Percentiles rank a stretch among this genome's conserved stretches.
These are phyloP conservation scores for Angomonas deanei DNA, from an alignment of 208 protist species.

Conservation along the genomic window DNA sequence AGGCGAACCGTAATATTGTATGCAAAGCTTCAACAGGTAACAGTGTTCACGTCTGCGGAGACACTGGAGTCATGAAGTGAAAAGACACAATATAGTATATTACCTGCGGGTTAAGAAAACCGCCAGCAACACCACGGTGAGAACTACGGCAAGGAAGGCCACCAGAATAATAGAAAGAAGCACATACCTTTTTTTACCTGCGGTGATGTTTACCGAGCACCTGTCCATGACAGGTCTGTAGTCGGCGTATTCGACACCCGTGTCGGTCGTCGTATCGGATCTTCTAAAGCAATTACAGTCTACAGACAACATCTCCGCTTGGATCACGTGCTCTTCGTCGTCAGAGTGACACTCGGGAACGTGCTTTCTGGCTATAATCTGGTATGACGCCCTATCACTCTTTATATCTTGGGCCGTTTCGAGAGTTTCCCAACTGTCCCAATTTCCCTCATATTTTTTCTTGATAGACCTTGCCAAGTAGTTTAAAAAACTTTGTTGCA, in stretches of 20 bases:
- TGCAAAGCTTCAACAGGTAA: too few relatives aligned
- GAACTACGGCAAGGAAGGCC: conserved; percentile 9
- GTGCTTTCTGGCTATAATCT: background rate
- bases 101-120: conserved; percentile 1
- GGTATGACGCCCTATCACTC: background rate
- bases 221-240: background rate
- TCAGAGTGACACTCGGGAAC: background rate
- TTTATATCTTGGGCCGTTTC: background rate
- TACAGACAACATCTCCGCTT: conserved; percentile 5
- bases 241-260: background rate
- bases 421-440: background rate
- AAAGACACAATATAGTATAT: background rate
- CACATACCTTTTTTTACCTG: background rate
- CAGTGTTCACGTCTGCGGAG: too few relatives aligned
- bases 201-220: background rate
- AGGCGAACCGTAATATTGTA: too few relatives aligned
- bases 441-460: background rate
- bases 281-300: background rate
- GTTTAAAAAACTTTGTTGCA: background rate
- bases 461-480: background rate
- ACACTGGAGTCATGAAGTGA: too few relatives aligned
- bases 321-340: conserved; percentile 14
- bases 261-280: background rate
- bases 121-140: background rate
- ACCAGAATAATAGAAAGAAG: background rate